phyloP scores from a whole-genome alignment of 495 filamentous ascomycete species.

The Penicillium ochrochloron region DNA sequence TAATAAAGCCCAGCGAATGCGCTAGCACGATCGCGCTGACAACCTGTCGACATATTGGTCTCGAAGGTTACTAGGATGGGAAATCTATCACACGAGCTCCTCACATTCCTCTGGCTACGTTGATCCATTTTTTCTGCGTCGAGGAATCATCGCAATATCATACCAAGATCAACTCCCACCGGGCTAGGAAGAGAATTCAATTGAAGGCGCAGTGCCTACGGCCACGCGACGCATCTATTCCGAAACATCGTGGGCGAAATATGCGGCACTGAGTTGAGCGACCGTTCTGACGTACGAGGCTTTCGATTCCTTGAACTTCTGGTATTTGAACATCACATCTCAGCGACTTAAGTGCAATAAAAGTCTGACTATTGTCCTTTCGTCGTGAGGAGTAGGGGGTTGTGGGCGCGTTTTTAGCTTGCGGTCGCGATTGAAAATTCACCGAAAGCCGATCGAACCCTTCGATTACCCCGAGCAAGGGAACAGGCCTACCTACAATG shows the following conservation, averaged over 20 bases:
- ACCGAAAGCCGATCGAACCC: neutral
- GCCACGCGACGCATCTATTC: neutral
- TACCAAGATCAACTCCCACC: neutral
- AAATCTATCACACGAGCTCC: neutral
- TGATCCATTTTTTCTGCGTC: neutral
- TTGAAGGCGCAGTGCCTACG: neutral
- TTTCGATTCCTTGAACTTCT: neutral
- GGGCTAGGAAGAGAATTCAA: neutral
- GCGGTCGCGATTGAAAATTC: neutral
- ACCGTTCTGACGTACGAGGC: slow-evolving; percentile 1
- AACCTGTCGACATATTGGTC: neutral
- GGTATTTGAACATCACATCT: neutral
- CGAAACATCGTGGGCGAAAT: neutral
- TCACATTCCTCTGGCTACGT: neutral
- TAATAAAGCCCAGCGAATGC: neutral
- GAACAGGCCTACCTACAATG: slow-evolving; percentile 37
- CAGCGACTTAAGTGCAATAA: neutral
- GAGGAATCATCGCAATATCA: neutral
- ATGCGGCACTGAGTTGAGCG: neutral
- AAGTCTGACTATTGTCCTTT: neutral
- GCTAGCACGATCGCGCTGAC: neutral
- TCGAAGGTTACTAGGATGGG: neutral
- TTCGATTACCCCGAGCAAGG: neutral
- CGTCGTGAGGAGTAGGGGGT: neutral
- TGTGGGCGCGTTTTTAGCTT: neutral